Evolutionary conservation across 495 filamentous ascomycete species (phyloP), one percentile per base, ranked within the genome.

Genomic region (Penicilliopsis zonata): DNA sequence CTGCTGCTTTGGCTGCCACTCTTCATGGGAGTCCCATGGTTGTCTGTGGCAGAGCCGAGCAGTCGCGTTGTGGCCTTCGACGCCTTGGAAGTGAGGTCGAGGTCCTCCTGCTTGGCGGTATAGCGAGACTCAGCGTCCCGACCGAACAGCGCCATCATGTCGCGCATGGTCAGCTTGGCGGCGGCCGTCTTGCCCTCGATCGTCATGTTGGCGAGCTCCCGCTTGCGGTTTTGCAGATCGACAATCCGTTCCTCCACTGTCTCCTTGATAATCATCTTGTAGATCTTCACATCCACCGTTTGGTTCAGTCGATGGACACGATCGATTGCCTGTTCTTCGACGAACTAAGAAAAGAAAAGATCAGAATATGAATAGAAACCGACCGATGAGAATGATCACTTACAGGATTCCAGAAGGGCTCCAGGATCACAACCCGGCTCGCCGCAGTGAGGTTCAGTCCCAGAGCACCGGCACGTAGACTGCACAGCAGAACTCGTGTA

Each of bases 261-360:
- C 34, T 72, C 67, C 33, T 70, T 70, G 39, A 98, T 73, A 9
- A 86, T 93, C 41, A 98, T 67, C 41, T 86, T 87, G 65, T 93
- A 98, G 33, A 98, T 86, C 14, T 84, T 73, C 23, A 98, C 90
- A 47, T 95, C 87, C 9, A 82, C 63, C 9, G 85, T 94, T 57
- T 98, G 90, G 34, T 90, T 95, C 25, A 98, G 75, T 8, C 90
- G 83, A 43, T 98, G 90, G 28, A 98, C 90, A 26, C 90, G 86
- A 52, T 98, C 90, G 43, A 98, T 98, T 7, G 90, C 90, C 67
- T 96, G 90, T 53, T 95, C 90, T 68, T 98, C 90, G 16, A 96
- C 82, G 43, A 98, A 98, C 62, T 81, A 33, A 15, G 21, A 26
- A 33, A 9, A 13, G 13, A 16, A 6, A 16, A 17, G 18, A 35